Percentiles rank a stretch among this genome's conserved stretches.
Conservation (phyloP, 139 green algal genomes). For the Coccomyxa sp. region DNA sequence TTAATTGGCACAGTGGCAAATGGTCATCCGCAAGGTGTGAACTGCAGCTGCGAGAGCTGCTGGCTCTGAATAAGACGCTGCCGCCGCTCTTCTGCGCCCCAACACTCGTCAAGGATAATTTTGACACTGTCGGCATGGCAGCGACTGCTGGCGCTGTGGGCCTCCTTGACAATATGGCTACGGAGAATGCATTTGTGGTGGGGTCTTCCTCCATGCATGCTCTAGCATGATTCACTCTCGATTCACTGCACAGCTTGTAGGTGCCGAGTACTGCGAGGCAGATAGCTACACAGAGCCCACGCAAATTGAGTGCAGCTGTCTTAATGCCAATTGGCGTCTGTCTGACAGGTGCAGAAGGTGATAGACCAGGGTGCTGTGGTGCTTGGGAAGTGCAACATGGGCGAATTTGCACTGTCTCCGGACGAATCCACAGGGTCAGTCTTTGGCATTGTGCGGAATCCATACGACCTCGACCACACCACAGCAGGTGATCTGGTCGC, state of each 20-base stretch:
- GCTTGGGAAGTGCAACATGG: slow-evolving; percentile 23
- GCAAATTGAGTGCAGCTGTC: too few species aligned
- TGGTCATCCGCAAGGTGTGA: too few species aligned
- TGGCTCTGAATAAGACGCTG: neutral
- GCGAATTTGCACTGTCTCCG: slow-evolving; percentile 17
- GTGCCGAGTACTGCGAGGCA: too few species aligned
- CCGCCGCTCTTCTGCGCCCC: slow-evolving; percentile 23
- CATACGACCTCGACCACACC: slow-evolving; percentile 11
- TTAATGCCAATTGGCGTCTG: too few species aligned
- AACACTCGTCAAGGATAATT: slow-evolving; percentile 21
- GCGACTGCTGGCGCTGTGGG: slow-evolving; percentile 8
- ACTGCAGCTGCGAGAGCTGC: too few species aligned
- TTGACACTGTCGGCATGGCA: neutral
- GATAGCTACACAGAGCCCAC: too few species aligned
- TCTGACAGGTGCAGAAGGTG: neutral
- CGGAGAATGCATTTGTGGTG: too few species aligned
- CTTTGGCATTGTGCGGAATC: slow-evolving; percentile 20
- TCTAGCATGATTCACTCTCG: too few species aligned
- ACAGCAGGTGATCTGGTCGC: slow-evolving; percentile 1
- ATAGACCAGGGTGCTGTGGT: slow-evolving; percentile 10
- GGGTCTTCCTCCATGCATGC: too few species aligned
- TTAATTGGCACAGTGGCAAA: too few species aligned
- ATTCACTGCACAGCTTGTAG: too few species aligned
- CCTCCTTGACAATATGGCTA: slow-evolving; percentile 19
- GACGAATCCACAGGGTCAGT: neutral